These are phyloP conservation scores for Didymella pinodella DNA, from an alignment of 2,329 filamentous ascomycete species.

Conservation along the genomic window DNA sequence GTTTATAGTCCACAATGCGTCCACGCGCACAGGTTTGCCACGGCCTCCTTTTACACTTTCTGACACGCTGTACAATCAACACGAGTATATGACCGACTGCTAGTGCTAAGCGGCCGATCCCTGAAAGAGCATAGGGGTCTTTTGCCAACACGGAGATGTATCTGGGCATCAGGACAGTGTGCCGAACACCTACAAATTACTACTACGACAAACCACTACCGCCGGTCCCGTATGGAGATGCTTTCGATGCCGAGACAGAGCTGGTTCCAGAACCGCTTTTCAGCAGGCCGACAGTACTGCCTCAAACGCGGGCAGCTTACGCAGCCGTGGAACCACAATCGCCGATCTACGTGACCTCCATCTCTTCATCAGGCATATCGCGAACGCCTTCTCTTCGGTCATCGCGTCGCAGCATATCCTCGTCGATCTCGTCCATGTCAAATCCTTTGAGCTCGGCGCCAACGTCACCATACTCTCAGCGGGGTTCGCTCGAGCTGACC, in stretches of 20 bases:
- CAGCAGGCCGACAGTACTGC: conserved; percentile 30
- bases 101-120: neutral
- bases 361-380: conserved; percentile 5
- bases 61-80: conserved; percentile 20
- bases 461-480: conserved; percentile 11
- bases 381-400: conserved; percentile 13
- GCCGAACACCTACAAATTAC: conserved; percentile 11
- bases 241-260: conserved; percentile 24
- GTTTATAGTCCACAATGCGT: conserved; percentile 31
- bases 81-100: conserved; percentile 12
- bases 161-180: conserved; percentile 13
- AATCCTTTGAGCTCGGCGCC: conserved; percentile 14
- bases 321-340: conserved; percentile 33
- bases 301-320: conserved; percentile 30
- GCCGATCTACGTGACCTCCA: conserved; percentile 24
- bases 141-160: conserved; percentile 4
- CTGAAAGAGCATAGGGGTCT: conserved; percentile 8
- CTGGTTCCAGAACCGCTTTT: conserved; percentile 40
- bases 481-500: conserved; percentile 11
- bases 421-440: conserved; percentile 10
- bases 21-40: conserved; percentile 25
- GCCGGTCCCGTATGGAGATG: conserved; percentile 12
- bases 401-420: conserved; percentile 14
- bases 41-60: conserved; percentile 22
- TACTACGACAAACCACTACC: conserved; percentile 28